Evolutionary conservation across 75 land plant species (phyloP).

Genomic region (Adiantum capillusveneris): DNA sequence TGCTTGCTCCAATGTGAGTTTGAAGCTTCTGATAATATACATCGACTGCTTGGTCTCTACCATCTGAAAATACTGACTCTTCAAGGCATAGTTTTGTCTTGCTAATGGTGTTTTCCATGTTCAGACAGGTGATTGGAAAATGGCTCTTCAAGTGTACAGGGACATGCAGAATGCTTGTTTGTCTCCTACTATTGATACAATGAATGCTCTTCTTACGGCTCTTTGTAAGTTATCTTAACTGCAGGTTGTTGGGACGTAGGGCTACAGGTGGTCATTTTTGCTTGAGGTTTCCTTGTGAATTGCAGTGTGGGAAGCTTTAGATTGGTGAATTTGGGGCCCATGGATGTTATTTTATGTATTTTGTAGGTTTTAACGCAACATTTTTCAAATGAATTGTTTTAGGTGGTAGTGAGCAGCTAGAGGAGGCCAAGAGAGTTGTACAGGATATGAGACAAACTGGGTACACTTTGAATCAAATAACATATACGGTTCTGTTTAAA

Average conservation of each 20-base stretch:
- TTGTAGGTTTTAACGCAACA: not conserved
- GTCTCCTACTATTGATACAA: slow-evolving; percentile 53
- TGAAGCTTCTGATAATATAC: no score
- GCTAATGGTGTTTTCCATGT: slow-evolving; percentile 2
- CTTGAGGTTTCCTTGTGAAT: no score
- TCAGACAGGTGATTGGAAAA: slow-evolving; percentile 77
- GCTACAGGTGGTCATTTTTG: no score
- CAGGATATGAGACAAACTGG: slow-evolving; percentile 53
- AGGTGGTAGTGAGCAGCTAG: slow-evolving; percentile 72
- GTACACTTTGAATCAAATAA: slow-evolving; percentile 50
- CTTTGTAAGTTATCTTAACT: slow-evolving; percentile 48
- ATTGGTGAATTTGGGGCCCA: no score
- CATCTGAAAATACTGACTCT: no score
- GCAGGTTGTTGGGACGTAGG: no score
- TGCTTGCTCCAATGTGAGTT: slow-evolving; percentile 84
- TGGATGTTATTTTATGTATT: no score
- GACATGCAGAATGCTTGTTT: slow-evolving; percentile 46
- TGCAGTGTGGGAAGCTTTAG: no score
- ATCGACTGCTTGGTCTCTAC: no score
- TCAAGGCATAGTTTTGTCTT: not conserved
- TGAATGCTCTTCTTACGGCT: slow-evolving; percentile 86
- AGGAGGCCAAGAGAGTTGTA: slow-evolving; percentile 47
- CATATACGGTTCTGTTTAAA: slow-evolving; percentile 57
- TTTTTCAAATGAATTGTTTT: slow-evolving; percentile 5
- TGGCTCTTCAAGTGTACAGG: slow-evolving; percentile 63